phyloP scores from a whole-genome alignment of 2,329 filamentous ascomycete genomes.

The Arachnopeziza araneosa region DNA sequence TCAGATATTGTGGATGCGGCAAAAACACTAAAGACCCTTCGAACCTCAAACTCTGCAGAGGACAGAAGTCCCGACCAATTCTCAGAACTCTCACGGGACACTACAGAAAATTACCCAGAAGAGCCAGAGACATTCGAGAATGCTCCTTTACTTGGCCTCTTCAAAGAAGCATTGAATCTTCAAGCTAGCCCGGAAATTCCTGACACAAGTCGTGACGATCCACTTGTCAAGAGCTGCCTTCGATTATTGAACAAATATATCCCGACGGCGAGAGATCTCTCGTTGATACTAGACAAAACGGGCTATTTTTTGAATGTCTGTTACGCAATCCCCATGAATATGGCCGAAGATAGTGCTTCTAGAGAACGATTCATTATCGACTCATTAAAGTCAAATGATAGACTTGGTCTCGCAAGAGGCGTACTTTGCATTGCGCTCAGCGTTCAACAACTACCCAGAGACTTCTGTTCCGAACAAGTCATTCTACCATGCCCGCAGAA shows the following conservation, averaged over 20 bases:
- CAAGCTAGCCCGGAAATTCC: neutral
- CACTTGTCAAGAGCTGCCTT: neutral
- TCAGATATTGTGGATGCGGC: constrained; percentile 1
- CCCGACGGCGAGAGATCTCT: constrained; percentile 13
- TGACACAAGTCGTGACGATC: neutral
- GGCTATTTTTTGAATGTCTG: constrained; percentile 25
- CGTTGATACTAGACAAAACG: constrained; percentile 19
- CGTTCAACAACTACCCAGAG: constrained; percentile 36
- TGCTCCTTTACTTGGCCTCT: constrained; percentile 14
- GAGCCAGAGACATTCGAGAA: constrained; percentile 8
- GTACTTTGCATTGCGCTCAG: constrained; percentile 40
- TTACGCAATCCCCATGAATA: constrained; percentile 7
- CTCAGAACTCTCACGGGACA: neutral
- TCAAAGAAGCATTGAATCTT: constrained; percentile 16
- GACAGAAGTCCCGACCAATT: neutral
- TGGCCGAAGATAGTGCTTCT: constrained; percentile 4
- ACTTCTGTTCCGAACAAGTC: constrained; percentile 33
- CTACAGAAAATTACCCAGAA: neutral
- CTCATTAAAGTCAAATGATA: constrained; percentile 31
- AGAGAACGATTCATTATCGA: constrained; percentile 34
- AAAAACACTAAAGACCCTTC: constrained; percentile 9
- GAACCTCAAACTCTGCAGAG: neutral
- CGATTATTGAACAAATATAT: neutral
- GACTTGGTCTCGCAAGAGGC: constrained; percentile 36
- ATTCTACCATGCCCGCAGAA: constrained; percentile 36